Evolutionary conservation across 306 rosid species (phyloP).

Genomic region (Erythrophleum fordii): DNA sequence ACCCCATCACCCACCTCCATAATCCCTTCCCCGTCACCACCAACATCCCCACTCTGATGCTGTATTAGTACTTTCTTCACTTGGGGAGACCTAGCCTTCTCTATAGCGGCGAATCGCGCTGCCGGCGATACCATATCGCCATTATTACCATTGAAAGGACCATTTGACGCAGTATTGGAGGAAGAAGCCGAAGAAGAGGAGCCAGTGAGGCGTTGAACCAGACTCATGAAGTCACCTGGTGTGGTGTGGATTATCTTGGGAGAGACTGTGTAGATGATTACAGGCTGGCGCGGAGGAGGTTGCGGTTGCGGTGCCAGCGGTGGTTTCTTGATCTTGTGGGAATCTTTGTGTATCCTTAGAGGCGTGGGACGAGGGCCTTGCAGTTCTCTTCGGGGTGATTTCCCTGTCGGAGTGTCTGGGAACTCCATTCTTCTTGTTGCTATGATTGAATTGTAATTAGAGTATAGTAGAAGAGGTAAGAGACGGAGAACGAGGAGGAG

Average conservation of each 20-base stretch:
- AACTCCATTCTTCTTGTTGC: conserved; percentile 22
- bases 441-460: not conserved
- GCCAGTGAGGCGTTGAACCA: conserved; percentile 77
- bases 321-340: conserved; percentile 69
- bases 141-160: not conserved
- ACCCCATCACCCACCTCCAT: conserved; percentile 27
- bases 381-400: conserved; percentile 58
- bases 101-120: conserved; percentile 40
- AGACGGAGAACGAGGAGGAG: not conserved
- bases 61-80: not conserved
- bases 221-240: conserved; percentile 65
- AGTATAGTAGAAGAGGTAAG: not conserved
- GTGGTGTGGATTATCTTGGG: conserved; percentile 74
- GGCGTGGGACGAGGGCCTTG: conserved; percentile 76
- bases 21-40: not conserved
- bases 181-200: conserved; percentile 32
- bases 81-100: conserved; percentile 43
- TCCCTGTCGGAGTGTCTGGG: conserved; percentile 29
- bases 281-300: conserved; percentile 52
- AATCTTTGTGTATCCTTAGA: conserved; percentile 59
- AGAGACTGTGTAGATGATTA: conserved; percentile 70
- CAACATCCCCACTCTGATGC: not conserved
- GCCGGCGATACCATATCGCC: conserved; percentile 40
- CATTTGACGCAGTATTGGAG: not conserved
- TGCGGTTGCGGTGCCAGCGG: conserved; percentile 42